These are phyloP conservation scores for Postia placenta DNA, from an alignment of 768 basidiomycete species.

Conservation along the genomic window DNA sequence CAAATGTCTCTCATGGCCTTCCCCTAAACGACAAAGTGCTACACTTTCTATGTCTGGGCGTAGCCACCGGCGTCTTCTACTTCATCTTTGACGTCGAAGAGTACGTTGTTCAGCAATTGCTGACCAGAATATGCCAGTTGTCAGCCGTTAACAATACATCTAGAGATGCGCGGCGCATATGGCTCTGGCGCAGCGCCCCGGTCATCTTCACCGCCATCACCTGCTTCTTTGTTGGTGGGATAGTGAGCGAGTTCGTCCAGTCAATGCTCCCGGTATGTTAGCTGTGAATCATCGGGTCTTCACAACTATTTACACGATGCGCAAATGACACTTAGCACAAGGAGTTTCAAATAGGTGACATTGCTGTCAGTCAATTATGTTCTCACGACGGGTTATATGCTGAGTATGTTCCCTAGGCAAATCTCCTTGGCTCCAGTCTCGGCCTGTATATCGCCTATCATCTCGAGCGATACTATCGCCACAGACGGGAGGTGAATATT, in stretches of 20 bases:
- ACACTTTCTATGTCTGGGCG: constrained; percentile 69
- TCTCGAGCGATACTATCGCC: constrained; percentile 70
- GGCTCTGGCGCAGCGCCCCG: constrained; percentile 78
- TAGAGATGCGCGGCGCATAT: constrained; percentile 74
- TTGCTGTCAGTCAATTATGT: constrained; percentile 60
- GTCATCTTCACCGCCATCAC: constrained; percentile 62
- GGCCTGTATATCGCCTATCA: constrained; percentile 65
- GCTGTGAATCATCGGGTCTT: too few species aligned
- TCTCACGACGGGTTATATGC: too few species aligned
- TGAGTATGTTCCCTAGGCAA: constrained; percentile 65
- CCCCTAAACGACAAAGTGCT: constrained; percentile 77
- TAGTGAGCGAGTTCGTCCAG: constrained; percentile 79
- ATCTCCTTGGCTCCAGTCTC: constrained; percentile 64
- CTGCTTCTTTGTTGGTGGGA: constrained; percentile 76
- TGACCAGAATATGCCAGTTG: too few species aligned
- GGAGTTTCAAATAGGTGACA: constrained; percentile 65
- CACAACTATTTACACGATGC: neutral
- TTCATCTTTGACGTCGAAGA: constrained; percentile 87
- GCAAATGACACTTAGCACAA: constrained; percentile 43
- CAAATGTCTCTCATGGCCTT: constrained; percentile 55
- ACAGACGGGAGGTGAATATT: constrained; percentile 68
- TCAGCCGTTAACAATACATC: too few species aligned
- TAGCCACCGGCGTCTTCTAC: constrained; percentile 79
- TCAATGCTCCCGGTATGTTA: constrained; percentile 60
- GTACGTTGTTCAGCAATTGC: constrained; percentile 45